Base-by-base conservation (phyloP, 176 grass and related monocot genomes). In the Oropetium thomaeum region DNA sequence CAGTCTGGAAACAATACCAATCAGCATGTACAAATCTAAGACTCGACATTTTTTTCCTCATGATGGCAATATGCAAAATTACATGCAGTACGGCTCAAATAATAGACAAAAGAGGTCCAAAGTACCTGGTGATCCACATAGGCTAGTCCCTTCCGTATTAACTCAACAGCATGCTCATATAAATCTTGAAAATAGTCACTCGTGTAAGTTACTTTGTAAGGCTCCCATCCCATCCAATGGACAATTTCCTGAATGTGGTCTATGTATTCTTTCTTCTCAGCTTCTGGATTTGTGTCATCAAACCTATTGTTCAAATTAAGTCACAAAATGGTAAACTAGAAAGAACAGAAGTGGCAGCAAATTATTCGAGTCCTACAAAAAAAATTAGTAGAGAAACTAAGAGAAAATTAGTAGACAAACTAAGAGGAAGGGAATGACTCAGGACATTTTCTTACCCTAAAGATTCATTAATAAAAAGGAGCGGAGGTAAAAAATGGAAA, bases 201-300 rank as follows among this genome's bases (percentile, higher is more conserved):
- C 3, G 89, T 95, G 69, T 92, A 90, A n/a, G 96, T 99, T 82
- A 99, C 87, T 86, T 92, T 96, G 80, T 92, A 99, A 31, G 96
- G 92, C 47, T 92, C 83, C 96, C 96, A 99, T 66, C 92, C 89
- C 87, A 99, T 96, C 96, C 96, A 99, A 11, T 45, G 57, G 43
- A 96, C 82, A 6, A 96, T 99, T 86, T 99, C 92, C 79, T 92
- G 85, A 59, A 95, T 99, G 74, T 99, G 92, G 42, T 99, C 92
- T 60, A 96, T 99, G 74, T 95, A 99, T 79, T 99, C 96, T 86
- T 79, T 79, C 79, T 99, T 99, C 75, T 99, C 91, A 69, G 96
- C 96, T 80, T 99, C 96, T 60, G 96, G 96, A 73, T 99, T 96
- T 68, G 96, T 99, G 58, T 99, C 96, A 80, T 99, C 96, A 82